Base-by-base conservation (phyloP, 768 basidiomycete species). In the Coprinopsis cinerea region DNA sequence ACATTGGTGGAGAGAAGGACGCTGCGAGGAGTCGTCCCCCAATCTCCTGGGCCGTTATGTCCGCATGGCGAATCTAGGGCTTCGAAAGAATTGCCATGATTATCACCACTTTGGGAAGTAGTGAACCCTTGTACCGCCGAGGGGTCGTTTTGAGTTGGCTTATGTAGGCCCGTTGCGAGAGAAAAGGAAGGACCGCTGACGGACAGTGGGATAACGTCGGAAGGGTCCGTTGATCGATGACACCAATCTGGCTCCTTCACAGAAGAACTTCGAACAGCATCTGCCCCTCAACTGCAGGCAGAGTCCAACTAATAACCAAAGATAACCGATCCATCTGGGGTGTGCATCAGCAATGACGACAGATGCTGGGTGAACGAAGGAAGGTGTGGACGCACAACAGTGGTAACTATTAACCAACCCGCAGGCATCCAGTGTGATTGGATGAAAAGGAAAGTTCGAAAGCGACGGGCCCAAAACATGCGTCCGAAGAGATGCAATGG, bases 71-170 rank as follows among this genome's bases (percentile, higher is more conserved):
- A 18, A 40, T 48, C 47, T 35, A 24, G 57, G 55, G 58, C 55
- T 35, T 18, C 47, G 37, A 47, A 47, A 57, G 58, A 56, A 54
- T 55, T 55, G 54, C 51, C 53, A 44, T 58, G 59, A 60, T 59
- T 55, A 53, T 56, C 59, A 51, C 57, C 48, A 27, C 24, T 56
- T 55, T 52, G 56, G 59, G 57, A 32, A 54, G 28, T 22, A 26
- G 23, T 24, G 44, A 52, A n/a, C 24, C 51, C 51, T 45, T 42
- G 18, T 45, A 47, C 35, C 51, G 37, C 34, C 51, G 45, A 47
- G 44, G 44, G 11, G n/a, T n/a, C n/a, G n/a, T n/a, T n/a, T 28
- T 25, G 17, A 45, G 28, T 32, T n/a, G 44, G 44, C n/a, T 20
- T n/a, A n/a, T n/a, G n/a, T n/a, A n/a, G n/a, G n/a, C n/a, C n/a